phyloP scores from a whole-genome alignment of 768 basidiomycete genomes.

The Artomyces pyxidatus region DNA sequence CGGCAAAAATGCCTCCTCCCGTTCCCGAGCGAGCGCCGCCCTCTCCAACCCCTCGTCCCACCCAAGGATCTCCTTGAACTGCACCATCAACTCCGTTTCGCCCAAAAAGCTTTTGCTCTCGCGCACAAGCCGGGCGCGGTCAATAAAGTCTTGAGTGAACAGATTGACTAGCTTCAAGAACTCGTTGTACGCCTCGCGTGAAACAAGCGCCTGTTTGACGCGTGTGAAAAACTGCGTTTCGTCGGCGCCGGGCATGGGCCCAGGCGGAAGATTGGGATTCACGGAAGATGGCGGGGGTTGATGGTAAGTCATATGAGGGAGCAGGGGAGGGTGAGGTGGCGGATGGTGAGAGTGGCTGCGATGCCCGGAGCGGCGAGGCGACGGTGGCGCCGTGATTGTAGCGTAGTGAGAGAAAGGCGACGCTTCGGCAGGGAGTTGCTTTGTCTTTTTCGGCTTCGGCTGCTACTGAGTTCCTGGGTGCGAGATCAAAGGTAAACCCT shows the following conservation, averaged over 20 bases:
- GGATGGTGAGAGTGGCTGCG: slow-evolving; percentile 10
- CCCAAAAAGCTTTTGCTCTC: slow-evolving; percentile 68
- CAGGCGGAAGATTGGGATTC: slow-evolving; percentile 11
- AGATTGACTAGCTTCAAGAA: slow-evolving; percentile 93
- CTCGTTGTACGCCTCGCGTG: slow-evolving; percentile 80
- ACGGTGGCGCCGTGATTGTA: slow-evolving; percentile 19
- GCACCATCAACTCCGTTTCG: slow-evolving; percentile 70
- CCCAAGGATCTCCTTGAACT: slow-evolving; percentile 80
- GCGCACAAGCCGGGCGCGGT: slow-evolving; percentile 73
- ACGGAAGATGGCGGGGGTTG: slow-evolving; percentile 3
- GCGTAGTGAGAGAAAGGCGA: slow-evolving; percentile 20
- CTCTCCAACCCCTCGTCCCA: slow-evolving; percentile 68
- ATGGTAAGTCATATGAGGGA: too few relatives aligned
- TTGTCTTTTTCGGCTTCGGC: slow-evolving; percentile 16
- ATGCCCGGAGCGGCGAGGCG: slow-evolving; percentile 20
- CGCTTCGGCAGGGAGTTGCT: slow-evolving; percentile 22
- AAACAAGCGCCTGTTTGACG: slow-evolving; percentile 66
- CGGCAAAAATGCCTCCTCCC: slow-evolving; percentile 19
- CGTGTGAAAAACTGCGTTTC: slow-evolving; percentile 89
- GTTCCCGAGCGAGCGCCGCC: slow-evolving; percentile 20
- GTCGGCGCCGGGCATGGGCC: slow-evolving; percentile 31
- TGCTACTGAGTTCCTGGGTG: not conserved
- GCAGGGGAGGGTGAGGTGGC: too few relatives aligned
- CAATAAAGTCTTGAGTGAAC: slow-evolving; percentile 91
- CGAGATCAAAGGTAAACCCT: slow-evolving; percentile 6